Percentiles rank a stretch among this genome's conserved stretches.
phyloP scores from a whole-genome alignment of 805 yeast species.

The Wickerhamomyces alni region DNA sequence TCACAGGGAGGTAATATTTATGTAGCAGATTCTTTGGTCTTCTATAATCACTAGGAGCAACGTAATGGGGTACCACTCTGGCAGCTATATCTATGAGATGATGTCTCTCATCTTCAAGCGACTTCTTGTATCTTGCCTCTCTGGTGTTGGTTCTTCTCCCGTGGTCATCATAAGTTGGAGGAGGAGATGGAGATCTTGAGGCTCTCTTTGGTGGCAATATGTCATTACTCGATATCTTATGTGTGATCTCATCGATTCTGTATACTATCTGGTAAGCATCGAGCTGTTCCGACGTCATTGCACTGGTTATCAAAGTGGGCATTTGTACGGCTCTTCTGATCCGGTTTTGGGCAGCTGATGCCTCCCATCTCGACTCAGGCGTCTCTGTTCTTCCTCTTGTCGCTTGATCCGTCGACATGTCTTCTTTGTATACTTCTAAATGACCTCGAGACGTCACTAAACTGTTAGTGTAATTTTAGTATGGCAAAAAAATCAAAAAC shows the following conservation, averaged over 20 bases:
- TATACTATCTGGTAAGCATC: constrained; percentile 64
- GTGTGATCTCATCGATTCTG: constrained; percentile 76
- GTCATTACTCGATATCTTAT: constrained; percentile 45
- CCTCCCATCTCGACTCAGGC: constrained; percentile 12
- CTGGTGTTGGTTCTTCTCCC: constrained; percentile 88
- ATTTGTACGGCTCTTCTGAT: constrained; percentile 18
- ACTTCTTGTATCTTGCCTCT: constrained; percentile 55
- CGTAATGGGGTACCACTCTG: constrained; percentile 64
- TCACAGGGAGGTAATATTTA: constrained; percentile 78
- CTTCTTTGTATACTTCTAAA: too few relatives aligned
- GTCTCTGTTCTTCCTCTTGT: constrained; percentile 9
- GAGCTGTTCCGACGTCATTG: constrained; percentile 69
- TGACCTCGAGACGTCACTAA: too few relatives aligned
- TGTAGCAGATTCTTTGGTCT: constrained; percentile 69
- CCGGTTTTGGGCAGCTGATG: constrained; percentile 8
- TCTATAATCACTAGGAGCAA: constrained; percentile 73
- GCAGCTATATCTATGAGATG: constrained; percentile 70
- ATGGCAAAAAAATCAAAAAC: too few relatives aligned
- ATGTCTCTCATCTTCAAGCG: constrained; percentile 75
- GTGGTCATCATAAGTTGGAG: constrained; percentile 77
- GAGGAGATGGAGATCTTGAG: constrained; percentile 77
- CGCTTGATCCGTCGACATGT: neutral
- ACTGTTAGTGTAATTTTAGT: too few relatives aligned
- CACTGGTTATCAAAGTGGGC: constrained; percentile 39
- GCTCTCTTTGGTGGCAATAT: constrained; percentile 40